Evolutionary conservation across 2,329 filamentous ascomycete species (phyloP).

Genomic region (Stenocarpella maydis): DNA sequence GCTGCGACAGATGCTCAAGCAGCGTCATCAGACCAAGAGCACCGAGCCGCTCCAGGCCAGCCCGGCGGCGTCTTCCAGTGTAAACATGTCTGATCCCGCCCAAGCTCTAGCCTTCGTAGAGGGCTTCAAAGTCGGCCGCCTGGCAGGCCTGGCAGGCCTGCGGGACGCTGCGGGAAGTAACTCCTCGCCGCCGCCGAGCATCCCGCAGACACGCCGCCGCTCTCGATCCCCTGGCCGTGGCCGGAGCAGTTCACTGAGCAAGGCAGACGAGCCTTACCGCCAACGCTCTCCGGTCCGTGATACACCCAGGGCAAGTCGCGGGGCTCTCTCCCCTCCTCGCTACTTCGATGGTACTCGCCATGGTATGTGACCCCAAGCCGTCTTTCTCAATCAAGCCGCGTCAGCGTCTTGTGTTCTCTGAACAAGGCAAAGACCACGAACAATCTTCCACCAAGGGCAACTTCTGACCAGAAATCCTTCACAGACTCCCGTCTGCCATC

Average conservation of each 20-base stretch:
- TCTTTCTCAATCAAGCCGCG: no score
- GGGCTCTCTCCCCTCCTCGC: not conserved
- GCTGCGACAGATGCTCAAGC: slow-evolving; percentile 23
- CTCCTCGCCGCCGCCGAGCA: not conserved
- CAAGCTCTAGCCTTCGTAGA: slow-evolving; percentile 38
- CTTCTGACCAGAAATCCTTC: not conserved
- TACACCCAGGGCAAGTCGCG: not conserved
- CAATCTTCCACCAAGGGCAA: not conserved
- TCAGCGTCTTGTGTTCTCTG: not conserved
- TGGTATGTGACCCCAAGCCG: not conserved
- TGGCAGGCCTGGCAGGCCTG: slow-evolving; percentile 19
- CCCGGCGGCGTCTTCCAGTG: not conserved
- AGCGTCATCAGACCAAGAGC: slow-evolving; percentile 15
- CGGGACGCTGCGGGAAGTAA: not conserved
- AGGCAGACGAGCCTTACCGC: not conserved
- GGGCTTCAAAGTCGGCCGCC: slow-evolving; percentile 36
- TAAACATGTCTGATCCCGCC: slow-evolving; percentile 34
- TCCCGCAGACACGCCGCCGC: not conserved
- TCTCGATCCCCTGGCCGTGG: slow-evolving; percentile 14
- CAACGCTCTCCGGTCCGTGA: slow-evolving; percentile 17
- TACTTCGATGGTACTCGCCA: slow-evolving; percentile 21
- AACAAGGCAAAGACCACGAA: not conserved
- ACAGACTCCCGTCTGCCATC: slow-evolving; percentile 8
- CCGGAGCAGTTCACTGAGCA: not conserved
- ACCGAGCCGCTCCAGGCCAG: not conserved